phyloP scores from a whole-genome alignment of 208 protist genomes.

The Trypanosoma mega region DNA sequence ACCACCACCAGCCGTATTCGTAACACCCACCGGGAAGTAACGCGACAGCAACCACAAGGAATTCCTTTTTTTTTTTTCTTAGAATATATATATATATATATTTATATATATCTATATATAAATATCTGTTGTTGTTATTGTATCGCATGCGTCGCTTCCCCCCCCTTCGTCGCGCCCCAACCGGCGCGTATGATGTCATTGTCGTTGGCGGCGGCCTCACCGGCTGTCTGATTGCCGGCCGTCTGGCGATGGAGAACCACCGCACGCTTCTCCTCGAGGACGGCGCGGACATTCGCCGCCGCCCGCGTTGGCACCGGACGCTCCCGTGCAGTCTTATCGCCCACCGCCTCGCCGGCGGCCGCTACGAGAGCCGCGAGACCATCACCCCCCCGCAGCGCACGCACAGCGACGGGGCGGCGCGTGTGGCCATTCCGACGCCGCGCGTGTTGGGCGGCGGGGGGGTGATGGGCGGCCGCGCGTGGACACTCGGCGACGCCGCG shows the following conservation, averaged over 20 bases:
- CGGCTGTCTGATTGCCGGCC: conserved; percentile 70
- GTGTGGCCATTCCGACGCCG: conserved; percentile 69
- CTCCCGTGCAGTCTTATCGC: conserved; percentile 52
- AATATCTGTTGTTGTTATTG: neutral
- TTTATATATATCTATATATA: neutral
- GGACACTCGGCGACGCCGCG: conserved; percentile 60
- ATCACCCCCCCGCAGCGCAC: conserved; percentile 50
- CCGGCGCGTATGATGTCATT: conserved; percentile 44
- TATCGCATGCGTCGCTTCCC: conserved; percentile 20
- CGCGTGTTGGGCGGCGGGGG: conserved; percentile 70
- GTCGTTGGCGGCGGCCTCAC: conserved; percentile 68
- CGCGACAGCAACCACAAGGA: too few species aligned
- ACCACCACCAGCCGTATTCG: too few species aligned
- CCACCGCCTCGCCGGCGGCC: conserved; percentile 58
- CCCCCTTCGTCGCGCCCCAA: too few species aligned
- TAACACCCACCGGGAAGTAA: too few species aligned
- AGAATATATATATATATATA: neutral
- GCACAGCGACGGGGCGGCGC: conserved; percentile 20
- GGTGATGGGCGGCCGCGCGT: conserved; percentile 78
- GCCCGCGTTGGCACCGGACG: conserved; percentile 55
- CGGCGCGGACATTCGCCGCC: conserved; percentile 58
- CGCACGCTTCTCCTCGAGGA: conserved; percentile 66
- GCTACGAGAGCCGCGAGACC: conserved; percentile 54
- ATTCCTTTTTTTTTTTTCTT: too few species aligned
- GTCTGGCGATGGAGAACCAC: conserved; percentile 72